These are phyloP conservation scores for Ceriops decandra DNA, from an alignment of 345 rosid genomes.

Conservation along the genomic window DNA sequence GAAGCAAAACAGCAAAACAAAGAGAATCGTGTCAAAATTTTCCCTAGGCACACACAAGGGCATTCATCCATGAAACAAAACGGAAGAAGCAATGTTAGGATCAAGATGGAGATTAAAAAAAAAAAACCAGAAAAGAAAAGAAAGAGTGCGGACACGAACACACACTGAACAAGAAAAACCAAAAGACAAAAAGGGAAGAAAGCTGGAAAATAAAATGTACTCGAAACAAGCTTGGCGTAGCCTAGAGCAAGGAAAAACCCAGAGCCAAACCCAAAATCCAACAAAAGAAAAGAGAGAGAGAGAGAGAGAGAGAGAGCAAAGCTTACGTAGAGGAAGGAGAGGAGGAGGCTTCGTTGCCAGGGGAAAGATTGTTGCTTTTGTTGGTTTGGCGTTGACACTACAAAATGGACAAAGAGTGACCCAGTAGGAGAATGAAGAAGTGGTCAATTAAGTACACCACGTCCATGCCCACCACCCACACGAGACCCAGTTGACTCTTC, in stretches of 20 bases:
- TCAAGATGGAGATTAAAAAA: too few species aligned
- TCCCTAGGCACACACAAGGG: not conserved
- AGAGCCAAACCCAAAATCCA: not conserved
- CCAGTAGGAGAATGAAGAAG: too few species aligned
- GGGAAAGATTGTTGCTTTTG: conserved; percentile 23
- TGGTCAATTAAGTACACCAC: not conserved
- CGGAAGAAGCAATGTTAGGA: too few species aligned
- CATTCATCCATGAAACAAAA: not conserved
- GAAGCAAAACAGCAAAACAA: conserved; percentile 1
- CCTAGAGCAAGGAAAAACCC: too few species aligned
- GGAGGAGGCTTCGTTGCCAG: conserved; percentile 55
- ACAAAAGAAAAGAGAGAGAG: conserved; percentile 8
- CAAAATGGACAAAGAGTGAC: too few species aligned
- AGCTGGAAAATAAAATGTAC: conserved; percentile 13
- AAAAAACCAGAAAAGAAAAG: not conserved
- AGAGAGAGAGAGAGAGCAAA: not conserved
- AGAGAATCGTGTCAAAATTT: not conserved
- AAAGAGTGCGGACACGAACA: not conserved
- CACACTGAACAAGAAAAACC: conserved; percentile 7
- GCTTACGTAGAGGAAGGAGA: conserved; percentile 31
- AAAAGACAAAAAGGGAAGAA: not conserved
- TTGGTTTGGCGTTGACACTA: conserved; percentile 61
- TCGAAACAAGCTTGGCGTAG: not conserved
- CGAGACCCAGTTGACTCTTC: conserved; percentile 18
- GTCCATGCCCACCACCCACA: conserved; percentile 3